Conservation (phyloP, 2,329 filamentous ascomycete genomes). For the Calonectria honghensis region DNA sequence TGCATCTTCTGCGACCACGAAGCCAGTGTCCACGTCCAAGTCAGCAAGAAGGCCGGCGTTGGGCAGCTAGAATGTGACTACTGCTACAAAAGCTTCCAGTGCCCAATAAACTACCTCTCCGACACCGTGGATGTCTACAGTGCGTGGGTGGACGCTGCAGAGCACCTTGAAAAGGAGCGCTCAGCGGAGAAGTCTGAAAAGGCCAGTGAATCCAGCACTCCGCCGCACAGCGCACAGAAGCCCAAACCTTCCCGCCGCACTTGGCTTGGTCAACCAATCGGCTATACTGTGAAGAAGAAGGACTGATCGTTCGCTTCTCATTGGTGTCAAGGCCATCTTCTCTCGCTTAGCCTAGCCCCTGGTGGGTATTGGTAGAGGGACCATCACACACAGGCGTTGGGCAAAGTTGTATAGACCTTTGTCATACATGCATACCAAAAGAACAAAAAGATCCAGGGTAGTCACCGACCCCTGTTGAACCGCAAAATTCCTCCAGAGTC, state of each 20-base stretch:
- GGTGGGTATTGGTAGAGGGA: background rate
- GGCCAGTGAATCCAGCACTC: background rate
- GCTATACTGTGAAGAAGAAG: background rate
- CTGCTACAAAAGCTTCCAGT: background rate
- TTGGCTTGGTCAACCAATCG: background rate
- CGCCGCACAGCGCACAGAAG: background rate
- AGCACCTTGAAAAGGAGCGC: background rate
- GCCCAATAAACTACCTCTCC: background rate
- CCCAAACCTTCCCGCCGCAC: background rate
- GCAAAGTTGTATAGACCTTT: too few relatives aligned
- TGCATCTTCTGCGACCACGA: background rate
- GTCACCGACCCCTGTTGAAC: too few relatives aligned
- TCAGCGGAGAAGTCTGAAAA: background rate
- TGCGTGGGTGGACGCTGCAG: background rate
- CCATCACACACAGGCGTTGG: too few relatives aligned
- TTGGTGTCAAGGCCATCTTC: background rate
- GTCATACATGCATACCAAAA: too few relatives aligned
- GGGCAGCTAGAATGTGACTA: background rate
- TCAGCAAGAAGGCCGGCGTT: background rate
- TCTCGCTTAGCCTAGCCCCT: background rate
- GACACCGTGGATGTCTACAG: background rate
- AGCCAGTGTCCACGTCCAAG: background rate
- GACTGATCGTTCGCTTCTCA: background rate
- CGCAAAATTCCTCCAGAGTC: too few relatives aligned
- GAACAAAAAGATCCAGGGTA: too few relatives aligned